Evolutionary conservation across 495 filamentous ascomycete genomes (phyloP).

Genomic region (Trichoderma parareesei): DNA sequence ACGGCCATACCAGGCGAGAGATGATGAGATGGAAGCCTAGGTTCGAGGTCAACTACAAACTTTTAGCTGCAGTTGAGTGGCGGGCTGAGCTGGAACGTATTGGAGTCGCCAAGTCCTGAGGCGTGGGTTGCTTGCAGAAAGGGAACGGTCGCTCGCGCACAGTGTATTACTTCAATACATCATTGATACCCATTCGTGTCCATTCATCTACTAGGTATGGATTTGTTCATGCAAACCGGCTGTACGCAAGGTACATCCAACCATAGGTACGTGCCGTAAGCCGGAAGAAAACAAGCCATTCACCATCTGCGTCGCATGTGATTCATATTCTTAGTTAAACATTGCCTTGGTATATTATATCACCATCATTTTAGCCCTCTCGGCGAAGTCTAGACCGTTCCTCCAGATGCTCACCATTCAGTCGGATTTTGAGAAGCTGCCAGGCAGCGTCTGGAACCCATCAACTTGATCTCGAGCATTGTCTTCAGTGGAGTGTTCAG

Average conservation of each 20-base stretch:
- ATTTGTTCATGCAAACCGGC: no score
- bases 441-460: neutral
- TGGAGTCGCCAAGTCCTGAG: neutral
- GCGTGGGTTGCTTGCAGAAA: neutral
- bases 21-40: neutral
- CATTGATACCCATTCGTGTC: no score
- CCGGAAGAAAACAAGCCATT: no score
- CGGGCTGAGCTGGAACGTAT: neutral
- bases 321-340: neutral
- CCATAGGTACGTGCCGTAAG: no score
- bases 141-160: no score
- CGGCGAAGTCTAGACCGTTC: no score
- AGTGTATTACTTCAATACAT: no score
- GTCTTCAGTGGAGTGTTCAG: neutral
- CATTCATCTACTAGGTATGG: no score
- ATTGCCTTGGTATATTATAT: neutral
- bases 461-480: neutral
- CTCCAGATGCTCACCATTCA: neutral
- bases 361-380: no score
- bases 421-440: neutral
- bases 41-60: neutral
- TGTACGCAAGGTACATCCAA: no score
- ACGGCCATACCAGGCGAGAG: neutral
- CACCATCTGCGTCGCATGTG: no score
- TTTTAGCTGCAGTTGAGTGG: neutral